phyloP scores from a whole-genome alignment of 1,139 yeast species.

The Sugiyamaella xylanicola region DNA sequence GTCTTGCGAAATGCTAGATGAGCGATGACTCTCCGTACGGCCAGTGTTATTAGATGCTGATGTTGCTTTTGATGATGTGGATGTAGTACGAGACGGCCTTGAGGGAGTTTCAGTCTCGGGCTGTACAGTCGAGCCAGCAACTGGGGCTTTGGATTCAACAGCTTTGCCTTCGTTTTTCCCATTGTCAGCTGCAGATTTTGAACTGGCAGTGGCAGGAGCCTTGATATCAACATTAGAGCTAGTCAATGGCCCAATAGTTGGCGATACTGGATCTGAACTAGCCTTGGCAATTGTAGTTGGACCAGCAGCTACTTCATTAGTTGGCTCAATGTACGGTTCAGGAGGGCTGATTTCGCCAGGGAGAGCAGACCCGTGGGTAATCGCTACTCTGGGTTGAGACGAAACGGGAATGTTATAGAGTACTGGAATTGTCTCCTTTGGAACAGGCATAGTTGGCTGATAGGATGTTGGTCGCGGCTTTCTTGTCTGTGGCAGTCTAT shows the following conservation, averaged over 20 bases:
- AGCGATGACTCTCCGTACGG: not conserved
- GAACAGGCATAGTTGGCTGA: conserved; percentile 36
- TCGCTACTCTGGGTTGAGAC: conserved; percentile 42
- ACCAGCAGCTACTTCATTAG: conserved; percentile 1
- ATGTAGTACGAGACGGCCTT: conserved; percentile 7
- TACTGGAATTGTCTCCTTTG: conserved; percentile 15
- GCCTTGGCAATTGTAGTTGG: conserved; percentile 16
- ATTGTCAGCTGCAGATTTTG: too few species aligned
- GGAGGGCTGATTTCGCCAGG: conserved; percentile 41
- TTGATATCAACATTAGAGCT: too few species aligned
- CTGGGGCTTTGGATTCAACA: too few species aligned
- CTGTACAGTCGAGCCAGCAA: not conserved
- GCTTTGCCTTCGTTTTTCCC: too few species aligned
- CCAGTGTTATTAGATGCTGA: not conserved
- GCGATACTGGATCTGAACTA: too few species aligned
- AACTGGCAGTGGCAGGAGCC: conserved; percentile 14
- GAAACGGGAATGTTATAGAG: conserved; percentile 34
- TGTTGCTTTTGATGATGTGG: not conserved
- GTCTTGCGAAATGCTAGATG: conserved; percentile 5
- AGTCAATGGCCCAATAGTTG: too few species aligned
- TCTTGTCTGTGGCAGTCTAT: conserved; percentile 37
- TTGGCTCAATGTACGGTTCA: conserved; percentile 7
- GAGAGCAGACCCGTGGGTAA: conserved; percentile 42
- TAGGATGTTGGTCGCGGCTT: conserved; percentile 46
- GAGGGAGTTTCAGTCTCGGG: conserved; percentile 3